phyloP scores from a whole-genome alignment of 768 basidiomycete genomes.

The Hygrophoropsis aurantiaca region DNA sequence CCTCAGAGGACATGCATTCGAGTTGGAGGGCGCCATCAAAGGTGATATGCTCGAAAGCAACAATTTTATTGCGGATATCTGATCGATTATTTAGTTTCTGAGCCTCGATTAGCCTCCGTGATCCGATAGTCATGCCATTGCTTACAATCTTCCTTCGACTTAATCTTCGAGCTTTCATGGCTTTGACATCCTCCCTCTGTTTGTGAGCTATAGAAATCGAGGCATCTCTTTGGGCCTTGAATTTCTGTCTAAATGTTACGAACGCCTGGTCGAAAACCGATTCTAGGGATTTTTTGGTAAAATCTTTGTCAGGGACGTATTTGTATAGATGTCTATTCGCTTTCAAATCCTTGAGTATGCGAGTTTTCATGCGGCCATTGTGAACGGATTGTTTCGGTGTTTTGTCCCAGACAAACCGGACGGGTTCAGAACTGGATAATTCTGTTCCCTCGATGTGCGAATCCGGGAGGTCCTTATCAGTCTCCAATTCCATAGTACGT shows the following conservation, averaged over 20 bases:
- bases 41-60: constrained; percentile 54
- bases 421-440: constrained; percentile 47
- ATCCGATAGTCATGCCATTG: constrained; percentile 10
- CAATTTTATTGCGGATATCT: constrained; percentile 54
- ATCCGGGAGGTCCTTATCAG: constrained; percentile 59
- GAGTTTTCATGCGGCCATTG: constrained; percentile 69
- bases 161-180: constrained; percentile 57
- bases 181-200: constrained; percentile 60
- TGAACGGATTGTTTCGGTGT: constrained; percentile 74
- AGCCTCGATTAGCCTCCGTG: constrained; percentile 4
- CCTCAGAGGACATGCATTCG: constrained; percentile 83
- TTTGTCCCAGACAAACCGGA: constrained; percentile 81
- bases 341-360: constrained; percentile 60
- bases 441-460: constrained; percentile 55
- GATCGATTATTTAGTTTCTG: constrained; percentile 72
- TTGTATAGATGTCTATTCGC: constrained; percentile 56
- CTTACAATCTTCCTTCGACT: constrained; percentile 65
- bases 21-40: constrained; percentile 72
- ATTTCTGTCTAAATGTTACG: constrained; percentile 68
- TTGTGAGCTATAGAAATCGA: constrained; percentile 42
- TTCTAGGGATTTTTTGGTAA: constrained; percentile 59
- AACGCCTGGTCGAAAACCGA: constrained; percentile 70
- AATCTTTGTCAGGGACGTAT: constrained; percentile 65
- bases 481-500: constrained; percentile 54
- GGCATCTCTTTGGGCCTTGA: constrained; percentile 55